phyloP scores from a whole-genome alignment of 495 filamentous ascomycete genomes.

The Penicillium canariense region DNA sequence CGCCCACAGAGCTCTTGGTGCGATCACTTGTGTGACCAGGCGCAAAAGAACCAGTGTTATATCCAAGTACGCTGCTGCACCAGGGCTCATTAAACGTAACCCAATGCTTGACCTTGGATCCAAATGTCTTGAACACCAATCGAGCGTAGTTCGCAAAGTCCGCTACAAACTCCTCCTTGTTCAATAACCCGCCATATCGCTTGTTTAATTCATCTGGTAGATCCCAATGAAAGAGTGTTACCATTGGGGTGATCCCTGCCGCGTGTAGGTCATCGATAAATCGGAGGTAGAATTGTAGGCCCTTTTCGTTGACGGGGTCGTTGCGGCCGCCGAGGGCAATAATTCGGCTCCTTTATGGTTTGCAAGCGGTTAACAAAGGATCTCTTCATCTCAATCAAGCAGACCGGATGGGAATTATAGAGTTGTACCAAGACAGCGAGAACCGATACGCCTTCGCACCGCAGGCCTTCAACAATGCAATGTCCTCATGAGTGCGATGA shows the following conservation, averaged over 20 bases:
- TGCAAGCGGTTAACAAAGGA: background rate
- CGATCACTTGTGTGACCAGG: slow-evolving; percentile 52
- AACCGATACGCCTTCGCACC: slow-evolving; percentile 69
- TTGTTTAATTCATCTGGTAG: slow-evolving; percentile 50
- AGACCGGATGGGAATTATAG: background rate
- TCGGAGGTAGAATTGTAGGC: slow-evolving; percentile 47
- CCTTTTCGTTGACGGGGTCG: slow-evolving; percentile 47
- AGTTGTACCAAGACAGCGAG: slow-evolving; percentile 63
- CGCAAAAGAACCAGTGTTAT: slow-evolving; percentile 50
- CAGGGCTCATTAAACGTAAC: slow-evolving; percentile 58
- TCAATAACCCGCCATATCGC: slow-evolving; percentile 50
- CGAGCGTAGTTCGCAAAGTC: slow-evolving; percentile 53
- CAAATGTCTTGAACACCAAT: slow-evolving; percentile 43
- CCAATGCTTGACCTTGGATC: slow-evolving; percentile 53
- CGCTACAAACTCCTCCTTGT: slow-evolving; percentile 51
- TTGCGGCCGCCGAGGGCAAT: slow-evolving; percentile 58
- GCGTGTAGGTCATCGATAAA: slow-evolving; percentile 51
- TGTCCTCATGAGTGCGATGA: slow-evolving; percentile 69
- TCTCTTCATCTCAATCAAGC: background rate
- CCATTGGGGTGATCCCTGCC: slow-evolving; percentile 49
- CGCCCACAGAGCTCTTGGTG: slow-evolving; percentile 45
- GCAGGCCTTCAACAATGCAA: slow-evolving; percentile 64
- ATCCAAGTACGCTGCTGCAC: slow-evolving; percentile 51
- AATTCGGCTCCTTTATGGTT: slow-evolving; percentile 56
- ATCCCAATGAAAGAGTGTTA: slow-evolving; percentile 57